Percentiles rank a stretch among this genome's conserved stretches.
Evolutionary conservation across 257 asterid genomes (phyloP).

Genomic region (Plantago major): DNA sequence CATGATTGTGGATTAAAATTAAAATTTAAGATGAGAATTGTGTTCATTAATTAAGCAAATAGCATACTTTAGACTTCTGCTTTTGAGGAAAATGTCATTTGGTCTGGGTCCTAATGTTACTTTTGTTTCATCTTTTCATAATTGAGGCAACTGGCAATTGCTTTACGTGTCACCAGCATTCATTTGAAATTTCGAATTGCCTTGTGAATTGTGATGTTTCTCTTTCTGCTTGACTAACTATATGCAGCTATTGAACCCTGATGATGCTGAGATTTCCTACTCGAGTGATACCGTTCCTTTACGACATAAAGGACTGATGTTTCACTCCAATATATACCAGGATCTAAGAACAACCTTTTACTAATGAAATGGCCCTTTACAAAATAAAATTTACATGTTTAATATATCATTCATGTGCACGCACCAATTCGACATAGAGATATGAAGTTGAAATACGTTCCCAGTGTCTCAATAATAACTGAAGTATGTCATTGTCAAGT

Average conservation of each 20-base stretch:
- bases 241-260: not conserved
- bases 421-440: not conserved
- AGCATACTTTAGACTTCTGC: constrained; percentile 25
- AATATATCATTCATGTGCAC: too few species aligned
- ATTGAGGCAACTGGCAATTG: constrained; percentile 18
- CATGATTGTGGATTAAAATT: constrained; percentile 31
- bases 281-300: not conserved
- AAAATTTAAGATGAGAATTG: constrained; percentile 22
- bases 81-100: constrained; percentile 28
- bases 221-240: not conserved
- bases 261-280: too few species aligned
- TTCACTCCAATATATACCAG: not conserved
- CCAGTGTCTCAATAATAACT: not conserved
- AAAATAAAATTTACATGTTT: not conserved
- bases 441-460: not conserved
- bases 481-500: not conserved
- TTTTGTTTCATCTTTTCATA: constrained; percentile 14
- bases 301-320: not conserved
- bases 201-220: not conserved
- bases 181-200: not conserved
- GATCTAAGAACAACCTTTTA: not conserved
- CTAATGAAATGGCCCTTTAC: not conserved
- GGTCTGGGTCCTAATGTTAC: constrained; percentile 29
- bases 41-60: constrained; percentile 14
- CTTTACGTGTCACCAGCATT: constrained; percentile 19